These are phyloP conservation scores for Microdochium bolleyi DNA, from an alignment of 2,329 filamentous ascomycete genomes.

Conservation along the genomic window DNA sequence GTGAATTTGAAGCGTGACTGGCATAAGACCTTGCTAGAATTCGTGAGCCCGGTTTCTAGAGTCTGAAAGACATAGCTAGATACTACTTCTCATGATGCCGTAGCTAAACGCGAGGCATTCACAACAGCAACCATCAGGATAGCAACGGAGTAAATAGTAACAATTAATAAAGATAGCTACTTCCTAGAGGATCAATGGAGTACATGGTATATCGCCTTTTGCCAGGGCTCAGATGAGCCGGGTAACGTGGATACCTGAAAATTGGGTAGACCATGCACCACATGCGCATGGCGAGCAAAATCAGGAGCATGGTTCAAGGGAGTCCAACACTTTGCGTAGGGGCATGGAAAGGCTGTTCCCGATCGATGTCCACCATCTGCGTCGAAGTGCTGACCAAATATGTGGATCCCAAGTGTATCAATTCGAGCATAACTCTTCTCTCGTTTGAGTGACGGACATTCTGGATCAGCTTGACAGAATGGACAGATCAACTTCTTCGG, in stretches of 20 bases:
- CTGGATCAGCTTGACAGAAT: not conserved
- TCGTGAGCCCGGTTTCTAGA: no score
- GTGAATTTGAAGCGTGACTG: no score
- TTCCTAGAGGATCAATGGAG: no score
- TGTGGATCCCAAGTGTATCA: not conserved
- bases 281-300: not conserved
- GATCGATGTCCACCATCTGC: not conserved
- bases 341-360: not conserved
- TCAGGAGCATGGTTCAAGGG: not conserved
- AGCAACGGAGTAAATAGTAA: no score
- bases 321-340: not conserved
- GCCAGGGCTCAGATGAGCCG: not conserved
- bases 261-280: not conserved
- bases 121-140: no score
- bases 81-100: no score
- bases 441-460: not conserved
- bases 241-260: not conserved
- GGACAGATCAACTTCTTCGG: not conserved
- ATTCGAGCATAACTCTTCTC: not conserved
- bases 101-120: no score
- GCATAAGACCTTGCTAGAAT: no score
- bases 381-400: not conserved
- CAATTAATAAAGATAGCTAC: no score
- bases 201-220: not conserved
- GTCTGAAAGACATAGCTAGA: no score